Conservation (phyloP, 495 filamentous ascomycete species). For the Jackrogersella minutella region DNA sequence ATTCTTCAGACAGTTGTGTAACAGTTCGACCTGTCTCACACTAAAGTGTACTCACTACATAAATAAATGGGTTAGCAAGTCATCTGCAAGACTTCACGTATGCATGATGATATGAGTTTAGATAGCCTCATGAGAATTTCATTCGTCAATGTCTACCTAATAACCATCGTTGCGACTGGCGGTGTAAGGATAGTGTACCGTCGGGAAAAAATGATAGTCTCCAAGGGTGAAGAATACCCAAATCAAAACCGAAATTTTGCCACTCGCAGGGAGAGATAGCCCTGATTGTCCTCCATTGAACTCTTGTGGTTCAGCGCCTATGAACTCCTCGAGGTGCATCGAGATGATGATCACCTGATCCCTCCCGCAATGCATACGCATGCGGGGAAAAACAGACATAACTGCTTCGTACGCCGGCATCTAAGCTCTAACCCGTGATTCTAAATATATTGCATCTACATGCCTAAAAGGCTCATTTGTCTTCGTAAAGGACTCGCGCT, state of each 20-base stretch:
- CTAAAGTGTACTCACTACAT: background rate
- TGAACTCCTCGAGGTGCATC: constrained; percentile 31
- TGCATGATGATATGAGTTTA: too few relatives aligned
- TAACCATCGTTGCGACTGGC: constrained; percentile 33
- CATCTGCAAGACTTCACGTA: background rate
- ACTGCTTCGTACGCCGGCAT: constrained; percentile 17
- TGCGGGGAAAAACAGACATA: constrained; percentile 17
- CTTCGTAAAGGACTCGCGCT: constrained; percentile 71
- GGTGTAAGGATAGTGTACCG: constrained; percentile 15
- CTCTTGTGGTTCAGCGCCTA: constrained; percentile 21
- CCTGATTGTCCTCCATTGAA: constrained; percentile 7
- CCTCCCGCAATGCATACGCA: background rate
- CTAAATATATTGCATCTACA: constrained; percentile 50
- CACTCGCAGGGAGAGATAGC: constrained; percentile 5
- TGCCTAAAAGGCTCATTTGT: constrained; percentile 69
- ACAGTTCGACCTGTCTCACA: background rate
- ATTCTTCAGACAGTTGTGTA: background rate
- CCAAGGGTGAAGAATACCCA: constrained; percentile 5
- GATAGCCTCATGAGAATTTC: constrained; percentile 18
- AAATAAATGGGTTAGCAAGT: background rate
- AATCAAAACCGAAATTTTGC: constrained; percentile 16
- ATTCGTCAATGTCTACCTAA: constrained; percentile 29
- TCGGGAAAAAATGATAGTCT: constrained; percentile 5
- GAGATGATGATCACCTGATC: constrained; percentile 28
- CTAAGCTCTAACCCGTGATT: constrained; percentile 32